These are phyloP conservation scores for Spergularia bocconei DNA, from an alignment of 148 eudicot genomes.

Conservation along the genomic window DNA sequence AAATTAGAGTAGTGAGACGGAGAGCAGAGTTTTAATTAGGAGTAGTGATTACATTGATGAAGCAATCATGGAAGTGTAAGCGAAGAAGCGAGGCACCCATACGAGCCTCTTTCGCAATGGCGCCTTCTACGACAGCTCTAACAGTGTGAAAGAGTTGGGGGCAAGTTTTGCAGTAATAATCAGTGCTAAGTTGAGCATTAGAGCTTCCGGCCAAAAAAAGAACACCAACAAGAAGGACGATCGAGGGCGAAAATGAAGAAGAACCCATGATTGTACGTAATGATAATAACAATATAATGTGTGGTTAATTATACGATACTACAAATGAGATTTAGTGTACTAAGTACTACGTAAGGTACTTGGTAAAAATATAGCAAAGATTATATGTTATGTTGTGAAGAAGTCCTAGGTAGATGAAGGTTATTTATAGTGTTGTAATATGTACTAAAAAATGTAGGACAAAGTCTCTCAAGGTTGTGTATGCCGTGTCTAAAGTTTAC, in stretches of 20 bases:
- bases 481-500: slow-evolving; percentile 17
- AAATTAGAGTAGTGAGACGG: too few species aligned
- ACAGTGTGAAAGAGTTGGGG: slow-evolving; percentile 24
- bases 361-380: not conserved
- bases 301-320: not conserved
- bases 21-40: not conserved
- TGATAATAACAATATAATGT: not conserved
- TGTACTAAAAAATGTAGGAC: not conserved
- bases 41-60: slow-evolving; percentile 32
- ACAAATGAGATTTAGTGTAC: not conserved
- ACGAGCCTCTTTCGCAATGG: slow-evolving; percentile 22
- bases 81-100: slow-evolving; percentile 33
- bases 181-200: slow-evolving; percentile 19
- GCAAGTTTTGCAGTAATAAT: slow-evolving; percentile 22
- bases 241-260: slow-evolving; percentile 9
- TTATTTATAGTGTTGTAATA: slow-evolving; percentile 20
- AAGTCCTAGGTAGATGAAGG: slow-evolving; percentile 14
- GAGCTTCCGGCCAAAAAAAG: slow-evolving; percentile 19
- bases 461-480: slow-evolving; percentile 11
- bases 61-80: slow-evolving; percentile 35
- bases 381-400: slow-evolving; percentile 6
- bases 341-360: not conserved
- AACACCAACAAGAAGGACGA: not conserved
- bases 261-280: slow-evolving; percentile 5
- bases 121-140: slow-evolving; percentile 16